Percentiles rank a stretch among this genome's conserved stretches.
Conservation (phyloP, 1,284 basidiomycete species). For the Abortiporus biennis region DNA sequence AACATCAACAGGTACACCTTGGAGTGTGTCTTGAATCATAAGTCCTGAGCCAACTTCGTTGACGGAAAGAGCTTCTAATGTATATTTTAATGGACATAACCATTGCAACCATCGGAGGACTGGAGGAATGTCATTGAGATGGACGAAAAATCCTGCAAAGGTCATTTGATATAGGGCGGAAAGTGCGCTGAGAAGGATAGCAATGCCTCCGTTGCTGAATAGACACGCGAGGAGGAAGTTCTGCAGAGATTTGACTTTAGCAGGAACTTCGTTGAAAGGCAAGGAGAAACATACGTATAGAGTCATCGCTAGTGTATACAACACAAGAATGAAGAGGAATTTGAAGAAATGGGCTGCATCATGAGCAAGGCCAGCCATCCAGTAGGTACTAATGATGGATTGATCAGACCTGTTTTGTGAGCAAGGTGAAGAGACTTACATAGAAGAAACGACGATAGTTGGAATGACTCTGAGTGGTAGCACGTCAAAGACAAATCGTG, state of each 20-base stretch:
- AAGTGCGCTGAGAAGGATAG: slow-evolving; percentile 77
- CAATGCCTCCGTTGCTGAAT: slow-evolving; percentile 81
- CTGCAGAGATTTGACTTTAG: slow-evolving; percentile 30
- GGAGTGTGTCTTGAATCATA: slow-evolving; percentile 72
- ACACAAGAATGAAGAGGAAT: slow-evolving; percentile 29
- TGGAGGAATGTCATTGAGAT: slow-evolving; percentile 73
- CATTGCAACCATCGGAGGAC: slow-evolving; percentile 87
- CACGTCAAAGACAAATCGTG: slow-evolving; percentile 79
- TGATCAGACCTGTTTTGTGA: neutral
- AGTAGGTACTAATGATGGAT: slow-evolving; percentile 59
- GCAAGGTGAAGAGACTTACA: slow-evolving; percentile 40
- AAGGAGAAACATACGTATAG: slow-evolving; percentile 58
- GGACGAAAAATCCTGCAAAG: slow-evolving; percentile 82
- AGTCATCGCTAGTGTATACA: slow-evolving; percentile 75
- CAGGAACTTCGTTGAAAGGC: neutral
- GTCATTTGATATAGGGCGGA: slow-evolving; percentile 80
- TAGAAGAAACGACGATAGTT: slow-evolving; percentile 75
- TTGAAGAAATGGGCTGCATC: slow-evolving; percentile 32
- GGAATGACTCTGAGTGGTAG: slow-evolving; percentile 81
- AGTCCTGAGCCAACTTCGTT: slow-evolving; percentile 86
- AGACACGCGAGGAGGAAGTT: slow-evolving; percentile 83
- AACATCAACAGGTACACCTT: slow-evolving; percentile 77
- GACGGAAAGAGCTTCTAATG: slow-evolving; percentile 77
- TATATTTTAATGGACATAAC: slow-evolving; percentile 67
- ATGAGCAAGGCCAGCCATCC: slow-evolving; percentile 84